These are phyloP conservation scores for Talaromyces pinophilus DNA, from an alignment of 2,329 filamentous ascomycete genomes.

Conservation along the genomic window DNA sequence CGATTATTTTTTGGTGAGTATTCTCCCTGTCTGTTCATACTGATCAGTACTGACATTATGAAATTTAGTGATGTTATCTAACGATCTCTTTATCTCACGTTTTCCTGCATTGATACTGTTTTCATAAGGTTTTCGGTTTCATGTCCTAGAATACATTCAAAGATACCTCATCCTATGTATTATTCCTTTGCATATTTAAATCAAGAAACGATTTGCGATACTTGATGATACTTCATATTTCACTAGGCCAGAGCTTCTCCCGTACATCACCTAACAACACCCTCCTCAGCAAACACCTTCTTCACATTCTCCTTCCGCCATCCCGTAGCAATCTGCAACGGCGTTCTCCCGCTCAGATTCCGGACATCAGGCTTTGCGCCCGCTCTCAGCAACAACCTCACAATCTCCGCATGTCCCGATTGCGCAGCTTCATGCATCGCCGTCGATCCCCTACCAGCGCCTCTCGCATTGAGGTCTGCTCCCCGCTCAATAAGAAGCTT, in stretches of 20 bases:
- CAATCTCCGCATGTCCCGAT: background rate
- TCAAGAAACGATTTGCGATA: background rate
- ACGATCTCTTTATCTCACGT: background rate
- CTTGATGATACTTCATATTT: background rate
- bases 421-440: slow-evolving; percentile 7
- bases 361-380: slow-evolving; percentile 2
- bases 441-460: background rate
- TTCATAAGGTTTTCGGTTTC: background rate
- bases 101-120: background rate
- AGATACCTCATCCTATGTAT: slow-evolving; percentile 11
- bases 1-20: slow-evolving; percentile 79
- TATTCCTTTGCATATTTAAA: background rate
- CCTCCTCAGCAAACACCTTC: slow-evolving; percentile 13
- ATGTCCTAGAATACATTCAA: slow-evolving; percentile 4
- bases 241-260: background rate
- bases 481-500: slow-evolving; percentile 3
- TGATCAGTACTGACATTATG: background rate
- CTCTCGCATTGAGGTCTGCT: slow-evolving; percentile 5
- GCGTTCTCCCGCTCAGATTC: background rate
- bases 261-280: background rate
- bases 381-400: slow-evolving; percentile 8
- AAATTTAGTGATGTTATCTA: background rate
- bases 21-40: background rate
- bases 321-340: slow-evolving; percentile 10
- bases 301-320: slow-evolving; percentile 4